Evolutionary conservation across 2,329 filamentous ascomycete species (phyloP).

Genomic region (Monilinia aucupariae): DNA sequence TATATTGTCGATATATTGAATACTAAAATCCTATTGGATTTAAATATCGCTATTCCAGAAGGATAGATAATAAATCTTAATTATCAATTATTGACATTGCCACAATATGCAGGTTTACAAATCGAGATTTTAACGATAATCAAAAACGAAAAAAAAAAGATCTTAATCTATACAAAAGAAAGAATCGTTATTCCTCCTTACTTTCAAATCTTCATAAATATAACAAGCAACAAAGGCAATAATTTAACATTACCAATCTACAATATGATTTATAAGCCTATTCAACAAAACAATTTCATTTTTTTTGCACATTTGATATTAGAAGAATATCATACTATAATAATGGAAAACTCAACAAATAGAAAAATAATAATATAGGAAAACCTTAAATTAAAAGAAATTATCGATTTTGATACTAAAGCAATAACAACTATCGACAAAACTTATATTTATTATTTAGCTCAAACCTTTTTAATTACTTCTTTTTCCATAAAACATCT

Average conservation of each 20-base stretch:
- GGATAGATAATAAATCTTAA: neutral
- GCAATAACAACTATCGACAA: neutral
- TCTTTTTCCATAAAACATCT: too few relatives aligned
- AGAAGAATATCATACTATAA: neutral
- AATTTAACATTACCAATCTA: neutral
- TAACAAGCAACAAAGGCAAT: too few relatives aligned
- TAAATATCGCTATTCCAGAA: neutral
- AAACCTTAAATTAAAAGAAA: neutral
- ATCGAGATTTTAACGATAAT: neutral
- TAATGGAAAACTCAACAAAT: neutral
- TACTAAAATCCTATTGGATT: neutral
- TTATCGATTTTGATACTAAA: neutral
- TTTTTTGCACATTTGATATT: neutral
- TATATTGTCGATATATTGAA: neutral
- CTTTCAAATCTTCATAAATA: too few relatives aligned
- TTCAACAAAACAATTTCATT: neutral
- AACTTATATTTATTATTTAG: too few relatives aligned
- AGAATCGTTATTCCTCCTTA: too few relatives aligned
- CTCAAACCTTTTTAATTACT: too few relatives aligned
- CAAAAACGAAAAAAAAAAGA: neutral
- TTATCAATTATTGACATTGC: neutral
- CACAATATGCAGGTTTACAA: neutral
- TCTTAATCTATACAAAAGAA: too few relatives aligned
- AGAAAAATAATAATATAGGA: neutral
- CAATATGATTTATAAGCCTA: neutral